These are phyloP conservation scores for Cladosporium sphaerospermum DNA, from an alignment of 2,329 filamentous ascomycete species.

Conservation along the genomic window DNA sequence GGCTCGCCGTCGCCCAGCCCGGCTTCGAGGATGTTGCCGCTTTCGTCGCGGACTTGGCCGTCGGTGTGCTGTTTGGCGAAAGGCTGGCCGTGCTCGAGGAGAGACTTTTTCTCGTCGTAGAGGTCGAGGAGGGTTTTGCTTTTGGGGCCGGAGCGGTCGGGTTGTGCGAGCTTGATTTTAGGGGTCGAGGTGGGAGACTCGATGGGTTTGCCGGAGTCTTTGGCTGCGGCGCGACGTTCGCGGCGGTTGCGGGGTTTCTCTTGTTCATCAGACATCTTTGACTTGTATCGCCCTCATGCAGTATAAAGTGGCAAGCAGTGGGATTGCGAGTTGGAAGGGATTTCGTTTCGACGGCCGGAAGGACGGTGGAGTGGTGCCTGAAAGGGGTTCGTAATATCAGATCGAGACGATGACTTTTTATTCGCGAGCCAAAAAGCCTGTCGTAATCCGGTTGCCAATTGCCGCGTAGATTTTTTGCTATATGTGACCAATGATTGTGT, in stretches of 20 bases:
- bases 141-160: constrained; percentile 58
- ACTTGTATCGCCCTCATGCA: not conserved
- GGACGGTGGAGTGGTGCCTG: too few species aligned
- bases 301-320: too few species aligned
- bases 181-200: constrained; percentile 37
- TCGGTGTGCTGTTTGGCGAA: constrained; percentile 40
- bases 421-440: too few species aligned
- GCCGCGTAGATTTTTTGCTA: too few species aligned
- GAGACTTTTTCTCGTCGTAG: constrained; percentile 54
- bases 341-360: too few species aligned
- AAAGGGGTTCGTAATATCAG: too few species aligned
- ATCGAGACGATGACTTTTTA: too few species aligned
- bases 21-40: constrained; percentile 31
- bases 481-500: too few species aligned
- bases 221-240: constrained; percentile 37
- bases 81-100: constrained; percentile 44
- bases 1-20: constrained; percentile 35
- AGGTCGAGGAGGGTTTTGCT: constrained; percentile 68
- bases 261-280: constrained; percentile 17
- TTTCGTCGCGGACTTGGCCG: constrained; percentile 25
- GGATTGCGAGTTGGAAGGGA: too few species aligned
- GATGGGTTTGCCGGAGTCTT: constrained; percentile 31
- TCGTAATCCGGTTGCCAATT: too few species aligned
- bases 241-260: constrained; percentile 37
- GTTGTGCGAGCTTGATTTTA: constrained; percentile 59